phyloP scores from a whole-genome alignment of 352 stramenopile species.

The Pythium chondricola region DNA sequence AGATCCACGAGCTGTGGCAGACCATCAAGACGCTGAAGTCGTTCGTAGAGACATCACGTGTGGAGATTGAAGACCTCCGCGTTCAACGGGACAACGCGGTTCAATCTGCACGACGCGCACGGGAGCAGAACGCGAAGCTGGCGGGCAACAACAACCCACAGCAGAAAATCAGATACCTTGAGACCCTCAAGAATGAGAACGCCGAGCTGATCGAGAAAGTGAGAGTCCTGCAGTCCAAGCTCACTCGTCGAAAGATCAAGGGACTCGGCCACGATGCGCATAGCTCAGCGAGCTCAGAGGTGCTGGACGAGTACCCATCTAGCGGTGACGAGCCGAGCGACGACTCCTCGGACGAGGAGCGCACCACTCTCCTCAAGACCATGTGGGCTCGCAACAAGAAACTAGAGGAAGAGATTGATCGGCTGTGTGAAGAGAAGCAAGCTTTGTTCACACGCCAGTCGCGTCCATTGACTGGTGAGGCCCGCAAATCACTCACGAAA shows the following conservation, averaged over 20 bases:
- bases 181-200: conserved; percentile 70
- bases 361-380: conserved; percentile 36
- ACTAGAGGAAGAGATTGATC: conserved; percentile 40
- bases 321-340: conserved; percentile 16
- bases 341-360: conserved; percentile 25
- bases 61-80: conserved; percentile 41
- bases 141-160: conserved; percentile 57
- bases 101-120: conserved; percentile 42
- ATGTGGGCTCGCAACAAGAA: conserved; percentile 45
- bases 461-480: conserved; percentile 8
- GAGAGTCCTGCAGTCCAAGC: conserved; percentile 42
- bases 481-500: conserved; percentile 2
- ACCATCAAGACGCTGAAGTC: conserved; percentile 51
- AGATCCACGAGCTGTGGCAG: conserved; percentile 66
- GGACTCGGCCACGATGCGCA: background rate
- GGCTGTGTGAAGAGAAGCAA: conserved; percentile 33
- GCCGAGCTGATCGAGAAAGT: conserved; percentile 37
- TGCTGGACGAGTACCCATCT: conserved; percentile 18
- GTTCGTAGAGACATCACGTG: conserved; percentile 53
- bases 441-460: conserved; percentile 11
- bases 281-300: conserved; percentile 9
- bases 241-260: conserved; percentile 23
- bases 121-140: conserved; percentile 48
- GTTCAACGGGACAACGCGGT: conserved; percentile 55
- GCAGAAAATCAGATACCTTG: conserved; percentile 69